Evolutionary conservation across 768 basidiomycete species (phyloP).

Genomic region (Leccinum longicurvipes): DNA sequence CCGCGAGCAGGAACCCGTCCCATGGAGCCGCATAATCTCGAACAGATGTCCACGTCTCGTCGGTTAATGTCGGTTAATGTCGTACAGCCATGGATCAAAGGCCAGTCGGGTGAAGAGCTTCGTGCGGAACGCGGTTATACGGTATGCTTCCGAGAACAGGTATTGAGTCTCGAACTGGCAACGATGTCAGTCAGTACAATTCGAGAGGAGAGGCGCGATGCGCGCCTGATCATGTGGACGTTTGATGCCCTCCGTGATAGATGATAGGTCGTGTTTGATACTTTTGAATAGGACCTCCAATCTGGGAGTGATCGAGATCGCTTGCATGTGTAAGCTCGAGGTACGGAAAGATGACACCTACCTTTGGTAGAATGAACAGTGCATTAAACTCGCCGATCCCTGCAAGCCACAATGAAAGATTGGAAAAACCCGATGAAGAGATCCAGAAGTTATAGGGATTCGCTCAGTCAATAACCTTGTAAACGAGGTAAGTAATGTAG

Average conservation of each 20-base stretch:
- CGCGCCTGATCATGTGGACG: slow-evolving; percentile 84
- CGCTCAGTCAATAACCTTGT: no score
- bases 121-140: slow-evolving; percentile 90
- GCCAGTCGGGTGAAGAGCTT: slow-evolving; percentile 94
- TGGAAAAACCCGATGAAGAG: no score
- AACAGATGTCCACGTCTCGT: slow-evolving; percentile 90
- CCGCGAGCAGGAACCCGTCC: slow-evolving; percentile 80
- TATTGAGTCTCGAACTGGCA: slow-evolving; percentile 91
- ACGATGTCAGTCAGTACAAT: slow-evolving; percentile 1
- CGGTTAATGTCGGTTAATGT: slow-evolving; percentile 90
- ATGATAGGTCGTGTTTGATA: slow-evolving; percentile 98
- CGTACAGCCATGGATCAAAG: slow-evolving; percentile 94
- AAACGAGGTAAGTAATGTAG: no score
- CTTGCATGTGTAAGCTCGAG: not conserved
- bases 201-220: not conserved
- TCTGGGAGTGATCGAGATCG: slow-evolving; percentile 42
- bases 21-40: slow-evolving; percentile 77
- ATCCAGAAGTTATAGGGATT: no score
- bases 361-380: slow-evolving; percentile 93
- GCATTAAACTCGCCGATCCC: slow-evolving; percentile 98
- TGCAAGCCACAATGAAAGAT: no score
- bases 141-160: slow-evolving; percentile 90
- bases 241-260: slow-evolving; percentile 97
- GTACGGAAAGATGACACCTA: slow-evolving; percentile 31
- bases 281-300: slow-evolving; percentile 97